phyloP scores from a whole-genome alignment of 1,284 basidiomycete genomes.

The Puccinia sorghi region DNA sequence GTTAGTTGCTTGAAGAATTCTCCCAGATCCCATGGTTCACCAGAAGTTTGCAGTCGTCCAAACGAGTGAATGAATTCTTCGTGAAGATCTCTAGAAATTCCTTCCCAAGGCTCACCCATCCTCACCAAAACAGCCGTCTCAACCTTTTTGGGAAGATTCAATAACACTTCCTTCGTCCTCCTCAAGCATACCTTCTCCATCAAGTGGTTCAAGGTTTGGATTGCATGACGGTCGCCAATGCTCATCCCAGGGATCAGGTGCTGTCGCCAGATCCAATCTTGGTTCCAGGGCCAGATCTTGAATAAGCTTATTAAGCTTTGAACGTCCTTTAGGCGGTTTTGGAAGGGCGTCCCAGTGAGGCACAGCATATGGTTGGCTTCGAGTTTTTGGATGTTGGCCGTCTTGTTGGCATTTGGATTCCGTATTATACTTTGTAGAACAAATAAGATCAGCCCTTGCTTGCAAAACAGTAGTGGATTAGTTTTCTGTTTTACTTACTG shows the following conservation, averaged over 20 bases:
- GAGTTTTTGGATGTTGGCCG: background rate
- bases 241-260: background rate
- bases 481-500: too few relatives aligned
- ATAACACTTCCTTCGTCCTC: conserved; percentile 5
- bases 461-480: too few relatives aligned
- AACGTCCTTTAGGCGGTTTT: background rate
- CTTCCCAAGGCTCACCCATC: conserved; percentile 1
- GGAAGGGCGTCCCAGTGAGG: conserved; percentile 2
- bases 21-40: background rate
- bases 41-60: background rate
- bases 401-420: background rate
- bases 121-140: background rate
- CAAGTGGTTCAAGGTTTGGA: background rate
- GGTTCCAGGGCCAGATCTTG: background rate
- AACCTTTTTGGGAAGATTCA: conserved; percentile 17
- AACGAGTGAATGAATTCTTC: background rate
- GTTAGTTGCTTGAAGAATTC: conserved; percentile 6
- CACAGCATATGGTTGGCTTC: background rate
- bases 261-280: conserved; percentile 9
- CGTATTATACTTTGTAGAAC: background rate
- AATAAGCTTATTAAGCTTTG: background rate
- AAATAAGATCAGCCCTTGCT: too few relatives aligned
- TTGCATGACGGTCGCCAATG: background rate
- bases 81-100: background rate
- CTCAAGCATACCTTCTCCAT: conserved; percentile 25